phyloP scores from a whole-genome alignment of 2,329 filamentous ascomycete genomes.

The Dryadomyces quercivorus region DNA sequence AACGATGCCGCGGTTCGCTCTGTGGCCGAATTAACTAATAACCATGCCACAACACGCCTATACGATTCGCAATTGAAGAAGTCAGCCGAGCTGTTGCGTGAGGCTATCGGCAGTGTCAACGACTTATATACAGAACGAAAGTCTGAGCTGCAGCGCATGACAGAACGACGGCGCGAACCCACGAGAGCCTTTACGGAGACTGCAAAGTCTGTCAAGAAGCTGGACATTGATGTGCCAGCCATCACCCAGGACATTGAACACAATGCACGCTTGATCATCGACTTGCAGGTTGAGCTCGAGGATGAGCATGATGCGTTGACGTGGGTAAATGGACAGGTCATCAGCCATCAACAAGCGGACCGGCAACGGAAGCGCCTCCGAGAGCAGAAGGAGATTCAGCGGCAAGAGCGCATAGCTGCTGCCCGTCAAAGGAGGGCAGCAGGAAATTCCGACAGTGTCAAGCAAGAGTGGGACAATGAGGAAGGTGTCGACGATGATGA shows the following conservation, averaged over 20 bases:
- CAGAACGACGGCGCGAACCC: conserved; percentile 22
- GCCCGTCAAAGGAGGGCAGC: conserved; percentile 6
- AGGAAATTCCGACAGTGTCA: conserved; percentile 7
- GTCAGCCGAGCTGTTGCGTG: conserved; percentile 29
- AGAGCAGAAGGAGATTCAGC: background rate
- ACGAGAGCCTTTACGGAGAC: conserved; percentile 14
- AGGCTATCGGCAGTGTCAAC: conserved; percentile 33
- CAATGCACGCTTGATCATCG: conserved; percentile 35
- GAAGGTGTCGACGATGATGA: background rate
- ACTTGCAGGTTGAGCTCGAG: conserved; percentile 34
- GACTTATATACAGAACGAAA: conserved; percentile 27
- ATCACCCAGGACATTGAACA: conserved; percentile 34
- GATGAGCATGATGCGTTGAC: conserved; percentile 31
- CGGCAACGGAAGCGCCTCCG: conserved; percentile 1
- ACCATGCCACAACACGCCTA: conserved; percentile 24
- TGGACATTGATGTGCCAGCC: conserved; percentile 27
- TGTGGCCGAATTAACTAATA: conserved; percentile 30
- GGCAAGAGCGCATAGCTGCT: background rate
- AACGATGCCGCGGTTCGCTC: conserved; percentile 24
- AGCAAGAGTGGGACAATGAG: conserved; percentile 6
- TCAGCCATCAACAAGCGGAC: conserved; percentile 13
- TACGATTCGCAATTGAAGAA: conserved; percentile 35
- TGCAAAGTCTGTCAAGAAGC: conserved; percentile 22
- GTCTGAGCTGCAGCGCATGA: conserved; percentile 19
- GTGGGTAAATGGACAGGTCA: conserved; percentile 19